Base-by-base conservation (phyloP, 164 flowering plant species). In the Dillenia turbinata region DNA sequence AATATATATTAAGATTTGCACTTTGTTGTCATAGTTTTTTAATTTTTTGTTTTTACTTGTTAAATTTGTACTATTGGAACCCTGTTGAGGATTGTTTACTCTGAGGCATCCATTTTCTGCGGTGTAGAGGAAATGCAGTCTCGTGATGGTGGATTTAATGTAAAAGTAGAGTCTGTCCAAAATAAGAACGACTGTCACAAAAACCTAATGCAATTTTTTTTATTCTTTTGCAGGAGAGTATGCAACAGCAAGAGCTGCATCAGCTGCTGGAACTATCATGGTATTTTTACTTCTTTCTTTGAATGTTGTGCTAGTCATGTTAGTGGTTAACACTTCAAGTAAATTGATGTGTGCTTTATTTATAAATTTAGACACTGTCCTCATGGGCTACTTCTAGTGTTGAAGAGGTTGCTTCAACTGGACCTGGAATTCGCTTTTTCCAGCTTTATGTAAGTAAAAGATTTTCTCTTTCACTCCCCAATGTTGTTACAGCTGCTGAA, bases 241-340 rank as follows among this genome's bases (percentile, higher is more conserved):
- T 79, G 97, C 97, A 54, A 87, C 92, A 44, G 97, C 97, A 43
- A 79, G 97, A 79, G 97, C 97, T 49, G 84, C 97, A 70, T 82
- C 96, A 12, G 81, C 96, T 12, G 96, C 96, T 62, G 85, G 76
- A 55, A 92, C 96, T 47, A 92, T 89, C 50, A 92, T 92, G 97
- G 96, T 91, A 43, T 12, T 26, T 57, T 69, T 66, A 57, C 44
- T 44, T 66, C 54, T 57, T n/a, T 10, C 8, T 15, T 47, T 12
- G 22, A 17, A 2, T 63, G 44, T 57, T 56, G 16, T 15, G 17
- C 47, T 15, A 15, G 24, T 50, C 9, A 10, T 65, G 59, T 49
- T 17, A 12, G 44, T 49, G 2, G 46, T 66, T 74, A 62, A 19
- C 47, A 8, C 9, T 70, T 19, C 22, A 1, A 19, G 22, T 19